Evolutionary conservation across 257 asterid genomes (phyloP), one percentile per base, ranked within the genome.

Genomic region (Solanum sejunctum): DNA sequence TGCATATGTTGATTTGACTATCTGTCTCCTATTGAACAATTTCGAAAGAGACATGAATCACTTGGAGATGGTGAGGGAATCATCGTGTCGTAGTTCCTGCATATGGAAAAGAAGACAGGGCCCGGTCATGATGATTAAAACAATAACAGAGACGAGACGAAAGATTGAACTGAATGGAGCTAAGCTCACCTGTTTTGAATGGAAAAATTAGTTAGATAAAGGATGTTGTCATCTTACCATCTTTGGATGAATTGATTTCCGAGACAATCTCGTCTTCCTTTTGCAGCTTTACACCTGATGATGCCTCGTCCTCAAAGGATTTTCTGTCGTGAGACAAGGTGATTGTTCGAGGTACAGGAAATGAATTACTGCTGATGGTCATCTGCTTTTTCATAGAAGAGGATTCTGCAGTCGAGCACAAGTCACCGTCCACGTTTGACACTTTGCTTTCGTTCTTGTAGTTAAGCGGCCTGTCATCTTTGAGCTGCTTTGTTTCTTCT

Each of bases 361-460:
- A 90, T 3, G 95, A 85, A 82, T 66, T 70, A 60, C 81, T 52
- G 73, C 91, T 91, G 69, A 80, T 69, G 1, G 92, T 91, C 61
- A 56, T 84, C 89, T 77, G 92, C 84, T 89, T 91, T 89, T 92
- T 95, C 17, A 75, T 60, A 12, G 96, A 82, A 49, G 91, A 92
- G 67, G 99, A 96, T 84, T 95, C 99, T 10, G 98, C 99, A 1
- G 98, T 95, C 0, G 99, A 95, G 92, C 93, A 88, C 93, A 92
- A 73, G 84, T 94, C 97, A 39, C 92, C 91, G 6, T 91, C 93
- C 71, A 75, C 51, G 84, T 84, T 92, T 18, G 90, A 83, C 55
- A 26, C 77, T 84, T 36, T 84, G 49, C 63, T 85, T 17, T 86
- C 89, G 2, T 58, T 63, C 39, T 88, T 86, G 84, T 86, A 10